Conservation (phyloP, 176 grass and related monocot genomes). For the Carex parvula region DNA sequence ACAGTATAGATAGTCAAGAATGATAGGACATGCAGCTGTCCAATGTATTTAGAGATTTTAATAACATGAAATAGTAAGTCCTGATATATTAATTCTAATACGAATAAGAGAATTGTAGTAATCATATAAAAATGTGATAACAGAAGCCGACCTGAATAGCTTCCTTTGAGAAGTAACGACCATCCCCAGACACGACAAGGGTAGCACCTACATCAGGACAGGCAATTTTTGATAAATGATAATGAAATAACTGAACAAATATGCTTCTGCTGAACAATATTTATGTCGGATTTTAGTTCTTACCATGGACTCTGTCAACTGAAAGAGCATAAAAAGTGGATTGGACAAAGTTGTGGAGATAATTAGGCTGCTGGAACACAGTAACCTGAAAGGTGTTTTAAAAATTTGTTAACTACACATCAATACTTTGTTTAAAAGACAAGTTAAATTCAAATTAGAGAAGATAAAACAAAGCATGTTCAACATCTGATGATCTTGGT, state of each 20-base stretch:
- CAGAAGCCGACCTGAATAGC: conserved; percentile 75
- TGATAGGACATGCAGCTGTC: neutral
- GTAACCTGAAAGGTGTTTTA: conserved; percentile 57
- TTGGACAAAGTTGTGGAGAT: conserved; percentile 96
- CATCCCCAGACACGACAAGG: conserved; percentile 98
- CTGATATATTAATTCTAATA: neutral
- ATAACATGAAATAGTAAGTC: neutral
- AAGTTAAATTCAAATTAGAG: neutral
- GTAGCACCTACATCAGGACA: conserved; percentile 59
- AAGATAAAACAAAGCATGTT: neutral
- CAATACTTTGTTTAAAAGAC: neutral
- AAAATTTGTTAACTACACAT: neutral
- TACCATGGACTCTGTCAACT: conserved; percentile 81
- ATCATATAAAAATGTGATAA: neutral
- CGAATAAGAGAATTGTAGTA: neutral
- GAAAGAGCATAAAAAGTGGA: conserved; percentile 92
- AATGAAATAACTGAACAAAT: neutral
- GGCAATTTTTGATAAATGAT: conserved; percentile 12
- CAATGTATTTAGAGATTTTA: neutral
- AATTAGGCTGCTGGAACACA: conserved; percentile 86
- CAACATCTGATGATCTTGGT: conserved; percentile 9
- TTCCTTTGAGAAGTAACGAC: conserved; percentile 96
- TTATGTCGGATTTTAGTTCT: neutral
- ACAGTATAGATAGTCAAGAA: neutral
- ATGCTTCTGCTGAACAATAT: neutral